A percentile compares a stretch with the other conserved stretches of the same genome.
Evolutionary conservation across 1,284 basidiomycete species (phyloP).

Genomic region (Athelia sp.): DNA sequence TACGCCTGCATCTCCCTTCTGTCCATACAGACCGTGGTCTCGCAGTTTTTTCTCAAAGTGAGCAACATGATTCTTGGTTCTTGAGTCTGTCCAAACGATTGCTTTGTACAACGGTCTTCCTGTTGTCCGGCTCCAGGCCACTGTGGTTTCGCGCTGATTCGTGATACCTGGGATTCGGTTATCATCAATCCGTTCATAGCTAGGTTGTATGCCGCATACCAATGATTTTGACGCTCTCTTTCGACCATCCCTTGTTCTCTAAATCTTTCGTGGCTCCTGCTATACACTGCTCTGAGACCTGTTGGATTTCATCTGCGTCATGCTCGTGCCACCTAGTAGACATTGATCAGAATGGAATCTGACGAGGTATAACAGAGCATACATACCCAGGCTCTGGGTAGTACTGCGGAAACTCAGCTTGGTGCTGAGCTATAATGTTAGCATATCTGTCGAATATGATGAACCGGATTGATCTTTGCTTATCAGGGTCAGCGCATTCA

Average conservation of each 20-base stretch:
- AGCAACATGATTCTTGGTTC: conserved; percentile 82
- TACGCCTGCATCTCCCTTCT: conserved; percentile 67
- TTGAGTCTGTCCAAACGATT: conserved; percentile 95
- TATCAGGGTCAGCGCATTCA: too few relatives aligned
- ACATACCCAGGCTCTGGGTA: conserved; percentile 82
- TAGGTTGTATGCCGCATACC: conserved; percentile 46
- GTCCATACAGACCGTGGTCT: conserved; percentile 74
- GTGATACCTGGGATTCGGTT: conserved; percentile 69
- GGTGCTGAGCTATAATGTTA: conserved; percentile 82
- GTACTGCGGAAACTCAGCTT: conserved; percentile 89
- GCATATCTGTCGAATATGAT: conserved; percentile 92
- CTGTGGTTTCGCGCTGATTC: conserved; percentile 95
- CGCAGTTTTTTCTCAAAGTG: conserved; percentile 74
- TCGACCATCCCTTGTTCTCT: conserved; percentile 70
- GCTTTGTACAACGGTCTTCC: conserved; percentile 86
- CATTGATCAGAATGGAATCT: neutral
- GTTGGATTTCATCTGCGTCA: conserved; percentile 81
- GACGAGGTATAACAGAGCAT: neutral
- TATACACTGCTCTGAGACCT: conserved; percentile 78
- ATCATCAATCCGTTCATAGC: too few relatives aligned
- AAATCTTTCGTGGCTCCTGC: conserved; percentile 69
- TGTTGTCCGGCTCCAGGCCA: conserved; percentile 89
- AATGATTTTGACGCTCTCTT: conserved; percentile 85
- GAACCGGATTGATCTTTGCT: conserved; percentile 81
- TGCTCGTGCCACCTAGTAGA: conserved; percentile 91